Base-by-base conservation (phyloP, 257 asterid species). In the Anisodus tanguticus region DNA sequence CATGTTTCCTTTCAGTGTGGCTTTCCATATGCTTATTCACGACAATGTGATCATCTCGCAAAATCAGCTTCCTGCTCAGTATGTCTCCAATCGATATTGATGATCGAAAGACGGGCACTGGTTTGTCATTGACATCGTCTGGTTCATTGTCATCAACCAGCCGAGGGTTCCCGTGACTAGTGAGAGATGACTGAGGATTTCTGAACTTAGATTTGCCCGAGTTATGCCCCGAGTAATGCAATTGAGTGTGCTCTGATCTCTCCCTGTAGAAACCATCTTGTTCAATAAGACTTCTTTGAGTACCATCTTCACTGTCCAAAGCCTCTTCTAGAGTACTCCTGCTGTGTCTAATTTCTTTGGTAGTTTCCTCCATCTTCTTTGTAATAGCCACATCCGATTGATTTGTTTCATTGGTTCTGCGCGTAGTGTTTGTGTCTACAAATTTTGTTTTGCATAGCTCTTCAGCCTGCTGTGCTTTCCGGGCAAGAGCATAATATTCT, bases 71-170 rank as follows among this genome's bases (percentile, higher is more conserved):
- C 89, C 92, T 85, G 79, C 90, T 88, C 64, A 92, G 83, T 43
- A 93, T 85, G 49, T 91, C 92, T 7, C 95, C 97, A 3, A 92
- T 92, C 8, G 97, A 94, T 16, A 94, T 84, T n/a, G 91, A 84
- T 0, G 94, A 86, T 82, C 91, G 79, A 70, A 88, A 93, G 15
- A 92, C 91, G 0, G 89, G 81, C 9, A 31, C 71, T 0, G 89
- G 4, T 64, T 88, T 90, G 10, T 89, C 90, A 6, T 82, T 85
- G 2, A 41, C 39, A 4, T 53, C 39, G 15, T 81, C 47, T 1
- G 86, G 37, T 57, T 86, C 89, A 7, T 84, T 80, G 15, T 72
- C 92, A 66, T 88, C 78, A 9, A 83, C 71, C 16, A 87, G 58
- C 47, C 64, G 88, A 11, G 89, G 80, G 70, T 87, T 86, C 31